These are phyloP conservation scores for Curvularia sp. DNA, from an alignment of 2,329 filamentous ascomycete genomes.

Conservation along the genomic window DNA sequence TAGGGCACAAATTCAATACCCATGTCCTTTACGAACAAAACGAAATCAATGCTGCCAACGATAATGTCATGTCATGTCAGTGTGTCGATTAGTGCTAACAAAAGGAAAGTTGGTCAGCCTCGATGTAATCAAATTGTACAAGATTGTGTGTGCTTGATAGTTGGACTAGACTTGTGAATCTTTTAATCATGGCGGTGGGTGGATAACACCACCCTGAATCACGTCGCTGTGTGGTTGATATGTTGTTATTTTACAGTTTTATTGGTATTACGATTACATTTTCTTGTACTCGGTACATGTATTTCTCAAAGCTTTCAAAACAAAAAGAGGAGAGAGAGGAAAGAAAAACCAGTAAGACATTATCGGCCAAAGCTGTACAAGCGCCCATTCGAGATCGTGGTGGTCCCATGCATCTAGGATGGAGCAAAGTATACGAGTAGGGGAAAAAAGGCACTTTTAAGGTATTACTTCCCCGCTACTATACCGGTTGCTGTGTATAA, in stretches of 20 bases:
- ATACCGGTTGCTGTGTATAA: not conserved
- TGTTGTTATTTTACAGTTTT: too few species aligned
- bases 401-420: not conserved
- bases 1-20: constrained; percentile 46
- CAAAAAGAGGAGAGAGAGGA: not conserved
- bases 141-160: not conserved
- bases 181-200: not conserved
- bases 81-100: too few species aligned
- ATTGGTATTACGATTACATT: not conserved
- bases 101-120: not conserved
- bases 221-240: too few species aligned
- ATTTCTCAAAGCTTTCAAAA: not conserved
- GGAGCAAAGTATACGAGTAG: not conserved
- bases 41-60: not conserved
- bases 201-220: too few species aligned
- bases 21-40: constrained; percentile 41
- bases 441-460: not conserved
- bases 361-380: not conserved
- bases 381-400: too few species aligned
- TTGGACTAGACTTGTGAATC: not conserved
- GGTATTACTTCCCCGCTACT: constrained; percentile 1
- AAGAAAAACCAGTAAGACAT: not conserved
- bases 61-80: not conserved
- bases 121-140: not conserved
- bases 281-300: not conserved